Evolutionary conservation across 495 filamentous ascomycete species (phyloP).

Genomic region (Astrothelium macrocarpum): DNA sequence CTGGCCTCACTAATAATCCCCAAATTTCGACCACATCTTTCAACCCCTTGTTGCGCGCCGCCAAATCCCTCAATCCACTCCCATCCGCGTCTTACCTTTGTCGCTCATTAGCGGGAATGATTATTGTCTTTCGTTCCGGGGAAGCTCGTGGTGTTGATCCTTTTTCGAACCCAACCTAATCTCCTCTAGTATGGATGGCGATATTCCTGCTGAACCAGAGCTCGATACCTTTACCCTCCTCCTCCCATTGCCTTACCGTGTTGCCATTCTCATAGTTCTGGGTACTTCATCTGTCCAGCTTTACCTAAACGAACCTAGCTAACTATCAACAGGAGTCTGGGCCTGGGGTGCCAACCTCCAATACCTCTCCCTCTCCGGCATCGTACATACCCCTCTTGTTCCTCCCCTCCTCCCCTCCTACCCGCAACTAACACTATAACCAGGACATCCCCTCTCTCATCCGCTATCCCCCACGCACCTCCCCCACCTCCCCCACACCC

Average conservation of each 20-base stretch:
- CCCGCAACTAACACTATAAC: constrained; percentile 15
- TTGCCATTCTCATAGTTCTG: constrained; percentile 67
- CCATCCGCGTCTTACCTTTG: background rate
- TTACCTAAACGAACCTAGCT: background rate
- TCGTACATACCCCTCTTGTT: constrained; percentile 38
- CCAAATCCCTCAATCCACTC: background rate
- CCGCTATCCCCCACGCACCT: constrained; percentile 61
- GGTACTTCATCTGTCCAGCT: constrained; percentile 39
- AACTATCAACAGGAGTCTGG: constrained; percentile 58
- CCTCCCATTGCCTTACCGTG: constrained; percentile 77
- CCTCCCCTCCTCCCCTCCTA: background rate
- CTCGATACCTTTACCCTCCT: constrained; percentile 77
- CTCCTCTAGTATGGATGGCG: constrained; percentile 52
- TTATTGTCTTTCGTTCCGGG: background rate
- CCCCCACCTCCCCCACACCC: constrained; percentile 48
- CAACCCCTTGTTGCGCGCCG: background rate
- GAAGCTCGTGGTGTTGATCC: background rate
- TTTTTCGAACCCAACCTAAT: background rate
- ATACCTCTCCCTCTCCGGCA: constrained; percentile 60
- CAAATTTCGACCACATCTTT: background rate
- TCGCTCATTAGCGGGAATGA: background rate
- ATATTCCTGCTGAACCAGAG: constrained; percentile 67
- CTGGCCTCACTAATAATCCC: background rate
- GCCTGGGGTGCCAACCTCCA: constrained; percentile 84
- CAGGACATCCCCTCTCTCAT: constrained; percentile 72